Percentiles rank a stretch among this genome's conserved stretches.
Evolutionary conservation across 345 rosid species (phyloP).

Genomic region (Salix suchowensis): DNA sequence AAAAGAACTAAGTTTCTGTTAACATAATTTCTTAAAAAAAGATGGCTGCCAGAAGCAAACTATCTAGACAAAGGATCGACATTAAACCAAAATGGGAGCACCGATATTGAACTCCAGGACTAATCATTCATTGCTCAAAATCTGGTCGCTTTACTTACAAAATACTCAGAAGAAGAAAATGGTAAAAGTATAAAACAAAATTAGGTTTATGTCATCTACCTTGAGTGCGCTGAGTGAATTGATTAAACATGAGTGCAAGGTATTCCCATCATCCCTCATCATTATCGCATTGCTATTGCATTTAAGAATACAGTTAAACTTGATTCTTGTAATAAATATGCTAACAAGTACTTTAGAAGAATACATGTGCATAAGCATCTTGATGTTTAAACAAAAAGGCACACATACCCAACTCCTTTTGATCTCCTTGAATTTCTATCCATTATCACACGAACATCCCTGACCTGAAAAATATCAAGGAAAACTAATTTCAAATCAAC

Average conservation of each 20-base stretch:
- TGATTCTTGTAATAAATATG: conserved; percentile 62
- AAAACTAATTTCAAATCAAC: conserved; percentile 9
- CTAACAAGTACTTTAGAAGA: conserved; percentile 42
- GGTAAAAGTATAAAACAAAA: conserved; percentile 34
- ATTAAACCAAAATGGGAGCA: not conserved
- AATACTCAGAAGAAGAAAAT: conserved; percentile 37
- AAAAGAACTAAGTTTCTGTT: not conserved
- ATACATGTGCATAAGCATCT: conserved; percentile 14
- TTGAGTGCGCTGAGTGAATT: conserved; percentile 79
- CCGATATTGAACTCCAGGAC: not conserved
- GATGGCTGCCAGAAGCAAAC: not conserved
- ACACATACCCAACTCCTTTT: conserved; percentile 97
- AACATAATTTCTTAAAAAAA: not conserved
- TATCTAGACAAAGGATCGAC: not conserved
- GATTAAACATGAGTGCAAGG: conserved; percentile 96
- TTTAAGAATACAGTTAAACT: conserved; percentile 90
- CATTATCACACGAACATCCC: conserved; percentile 97
- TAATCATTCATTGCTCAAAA: not conserved
- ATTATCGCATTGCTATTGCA: conserved; percentile 94
- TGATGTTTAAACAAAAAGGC: conserved; percentile 7
- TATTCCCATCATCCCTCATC: conserved; percentile 95
- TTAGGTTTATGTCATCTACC: conserved; percentile 90
- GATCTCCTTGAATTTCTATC: conserved; percentile 94
- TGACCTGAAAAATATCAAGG: conserved; percentile 55
- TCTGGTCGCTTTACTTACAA: conserved; percentile 23